A percentile compares a stretch with the other conserved stretches of the same genome.
Evolutionary conservation across 805 yeast genomes (phyloP).

Genomic region (Saturnispora mendoncae): DNA sequence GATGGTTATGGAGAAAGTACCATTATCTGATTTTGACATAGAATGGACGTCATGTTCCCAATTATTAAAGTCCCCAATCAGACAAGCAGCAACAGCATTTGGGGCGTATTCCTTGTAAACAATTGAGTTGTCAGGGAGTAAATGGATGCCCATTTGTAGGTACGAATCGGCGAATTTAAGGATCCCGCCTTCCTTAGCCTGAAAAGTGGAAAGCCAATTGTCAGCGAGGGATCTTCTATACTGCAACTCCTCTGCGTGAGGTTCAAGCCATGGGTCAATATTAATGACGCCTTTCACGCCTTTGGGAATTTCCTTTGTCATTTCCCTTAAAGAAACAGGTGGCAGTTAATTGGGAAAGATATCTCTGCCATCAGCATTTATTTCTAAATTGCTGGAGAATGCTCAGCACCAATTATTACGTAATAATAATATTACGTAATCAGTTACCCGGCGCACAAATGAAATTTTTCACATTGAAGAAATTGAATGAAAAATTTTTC

Average conservation of each 20-base stretch:
- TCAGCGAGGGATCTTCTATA: conserved; percentile 60
- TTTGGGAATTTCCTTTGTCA: conserved; percentile 14
- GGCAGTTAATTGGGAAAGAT: no score
- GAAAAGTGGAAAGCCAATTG: conserved; percentile 50
- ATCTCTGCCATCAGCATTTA: no score
- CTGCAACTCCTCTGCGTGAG: conserved; percentile 58
- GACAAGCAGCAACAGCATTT: conserved; percentile 60
- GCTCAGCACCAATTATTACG: no score
- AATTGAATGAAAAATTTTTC: conserved; percentile 11
- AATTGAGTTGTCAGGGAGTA: conserved; percentile 46
- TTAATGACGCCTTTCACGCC: conserved; percentile 53
- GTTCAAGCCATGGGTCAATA: conserved; percentile 81
- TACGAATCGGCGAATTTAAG: conserved; percentile 69
- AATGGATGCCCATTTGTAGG: conserved; percentile 68
- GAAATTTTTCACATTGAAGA: not conserved
- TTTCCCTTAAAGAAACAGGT: not conserved
- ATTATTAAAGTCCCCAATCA: conserved; percentile 88
- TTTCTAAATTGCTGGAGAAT: no score
- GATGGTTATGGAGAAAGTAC: conserved; percentile 58
- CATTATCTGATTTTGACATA: conserved; percentile 56
- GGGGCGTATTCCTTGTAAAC: conserved; percentile 84
- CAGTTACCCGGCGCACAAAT: not conserved
- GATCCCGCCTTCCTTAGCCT: conserved; percentile 55
- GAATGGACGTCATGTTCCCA: conserved; percentile 60
- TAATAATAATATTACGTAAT: no score